These are phyloP conservation scores for Sclerotiophoma versabilis DNA, from an alignment of 2,329 filamentous ascomycete species.

Conservation along the genomic window DNA sequence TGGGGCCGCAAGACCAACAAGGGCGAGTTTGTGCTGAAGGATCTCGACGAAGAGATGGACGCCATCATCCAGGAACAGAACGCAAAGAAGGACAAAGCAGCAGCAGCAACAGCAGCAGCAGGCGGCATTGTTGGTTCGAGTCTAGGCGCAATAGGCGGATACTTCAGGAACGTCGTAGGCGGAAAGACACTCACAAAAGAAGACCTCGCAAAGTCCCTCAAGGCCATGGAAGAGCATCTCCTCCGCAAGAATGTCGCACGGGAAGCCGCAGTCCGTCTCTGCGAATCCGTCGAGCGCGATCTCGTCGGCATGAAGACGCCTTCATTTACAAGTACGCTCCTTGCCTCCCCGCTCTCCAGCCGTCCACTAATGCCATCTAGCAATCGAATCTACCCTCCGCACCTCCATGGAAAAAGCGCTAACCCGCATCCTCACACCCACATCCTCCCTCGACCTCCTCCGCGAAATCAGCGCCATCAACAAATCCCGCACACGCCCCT, in stretches of 20 bases:
- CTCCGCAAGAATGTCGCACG: conserved; percentile 95
- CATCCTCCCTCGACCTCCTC: conserved; percentile 90
- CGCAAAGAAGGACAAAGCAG: conserved; percentile 54
- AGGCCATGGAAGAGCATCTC: conserved; percentile 94
- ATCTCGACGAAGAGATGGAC: conserved; percentile 92
- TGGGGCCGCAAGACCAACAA: conserved; percentile 87
- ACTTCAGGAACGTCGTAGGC: conserved; percentile 94
- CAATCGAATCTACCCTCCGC: conserved; percentile 81
- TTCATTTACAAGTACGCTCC: conserved; percentile 75
- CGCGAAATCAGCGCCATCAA: conserved; percentile 83
- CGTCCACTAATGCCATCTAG: conserved; percentile 43
- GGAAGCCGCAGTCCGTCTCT: conserved; percentile 89
- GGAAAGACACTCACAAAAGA: conserved; percentile 90
- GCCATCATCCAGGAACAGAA: conserved; percentile 85
- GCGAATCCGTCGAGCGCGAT: conserved; percentile 89
- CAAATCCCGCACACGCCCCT: conserved; percentile 74
- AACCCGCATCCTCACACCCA: conserved; percentile 94
- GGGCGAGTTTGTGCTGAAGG: conserved; percentile 92
- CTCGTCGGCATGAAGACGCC: conserved; percentile 89
- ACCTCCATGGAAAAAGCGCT: conserved; percentile 90
- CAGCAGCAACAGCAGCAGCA: conserved; percentile 28
- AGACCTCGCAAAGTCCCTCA: conserved; percentile 90
- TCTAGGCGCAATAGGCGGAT: conserved; percentile 80
- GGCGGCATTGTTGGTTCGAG: conserved; percentile 77
- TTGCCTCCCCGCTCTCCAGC: not conserved